phyloP scores from a whole-genome alignment of 2,329 filamentous ascomycete species.

The Fusarium gaditjirri region DNA sequence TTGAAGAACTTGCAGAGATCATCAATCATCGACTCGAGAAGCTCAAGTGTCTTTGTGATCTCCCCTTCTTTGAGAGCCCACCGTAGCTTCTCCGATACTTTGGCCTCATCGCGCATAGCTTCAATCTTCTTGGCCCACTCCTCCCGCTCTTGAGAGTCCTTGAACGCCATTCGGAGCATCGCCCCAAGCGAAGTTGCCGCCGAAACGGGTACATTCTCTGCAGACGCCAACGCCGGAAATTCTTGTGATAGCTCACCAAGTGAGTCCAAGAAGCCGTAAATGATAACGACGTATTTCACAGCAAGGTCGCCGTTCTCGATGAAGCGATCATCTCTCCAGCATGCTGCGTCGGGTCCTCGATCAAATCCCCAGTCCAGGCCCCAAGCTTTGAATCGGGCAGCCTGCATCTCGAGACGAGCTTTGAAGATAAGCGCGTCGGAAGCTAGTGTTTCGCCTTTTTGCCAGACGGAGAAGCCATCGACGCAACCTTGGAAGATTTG shows the following conservation, averaged over 20 bases:
- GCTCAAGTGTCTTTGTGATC: neutral
- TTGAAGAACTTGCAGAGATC: neutral
- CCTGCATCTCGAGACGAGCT: neutral
- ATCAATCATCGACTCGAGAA: accelerated
- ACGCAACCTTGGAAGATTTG: neutral
- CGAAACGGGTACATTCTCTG: neutral
- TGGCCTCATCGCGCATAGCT: neutral
- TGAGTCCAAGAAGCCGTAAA: neutral
- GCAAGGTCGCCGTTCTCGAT: neutral
- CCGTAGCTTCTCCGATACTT: neutral
- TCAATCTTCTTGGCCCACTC: neutral
- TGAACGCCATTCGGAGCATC: neutral
- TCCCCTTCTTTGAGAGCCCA: neutral
- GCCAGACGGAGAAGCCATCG: neutral
- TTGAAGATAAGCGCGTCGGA: neutral
- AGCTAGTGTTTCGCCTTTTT: accelerated
- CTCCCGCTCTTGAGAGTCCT: neutral
- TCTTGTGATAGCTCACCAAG: neutral
- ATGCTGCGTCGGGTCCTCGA: neutral
- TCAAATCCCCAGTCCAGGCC: neutral
- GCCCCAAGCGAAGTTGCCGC: neutral
- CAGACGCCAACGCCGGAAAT: neutral
- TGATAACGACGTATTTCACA: neutral
- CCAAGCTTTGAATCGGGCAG: neutral
- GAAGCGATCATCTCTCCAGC: neutral